Base-by-base conservation (phyloP, 148 eudicot genomes). In the Silene uniflora region DNA sequence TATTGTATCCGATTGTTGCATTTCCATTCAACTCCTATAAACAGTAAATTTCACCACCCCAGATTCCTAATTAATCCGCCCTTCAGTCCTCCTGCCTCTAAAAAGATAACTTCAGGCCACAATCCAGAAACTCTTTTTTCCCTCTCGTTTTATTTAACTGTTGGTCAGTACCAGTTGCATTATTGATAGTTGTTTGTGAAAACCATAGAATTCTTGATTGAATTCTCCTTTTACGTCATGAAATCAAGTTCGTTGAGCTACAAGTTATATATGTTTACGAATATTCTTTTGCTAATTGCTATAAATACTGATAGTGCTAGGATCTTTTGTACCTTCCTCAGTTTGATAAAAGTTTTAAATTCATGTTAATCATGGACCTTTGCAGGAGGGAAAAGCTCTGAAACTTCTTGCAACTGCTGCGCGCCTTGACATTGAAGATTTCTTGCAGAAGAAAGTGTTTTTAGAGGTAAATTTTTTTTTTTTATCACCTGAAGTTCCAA, bases 391-490 rank as follows among this genome's bases (percentile, higher is more conserved):
- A 69, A 92, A 74, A 85, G 99, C 99, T 74, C 73, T 95, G 79
- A 95, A 95, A 79, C 82, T 92, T 70, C 86, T 95, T n/a, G 96
- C 99, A 67, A 95, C 98, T 17, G 97, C 99, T 80, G 90, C 99
- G 69, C 87, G 99, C 79, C 94, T 91, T 56, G 99, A 95, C 82
- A 92, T 95, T 72, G 99, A 95, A 87, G 98, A 95, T 88, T 95
- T 95, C 82, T 75, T 95, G 89, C 98, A 92, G 85, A 95, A 95
- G 86, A 89, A 95, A 86, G 99, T 95, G 27, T 95, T 76, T 83
- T 80, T 95, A 70, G 99, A 92, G 99, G 99, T 95, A 77, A 69
- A 62, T 69, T 25, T 32, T 32, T 39, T 39, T 29, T 4, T 29
- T 52, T 59, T 19, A 24, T 67, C 67, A 42, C 29, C 42, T 21